A percentile compares a stretch with the other conserved stretches of the same genome.
These are phyloP conservation scores for Pleurotus tuoliensis DNA, from an alignment of 768 basidiomycete genomes.

Conservation along the genomic window DNA sequence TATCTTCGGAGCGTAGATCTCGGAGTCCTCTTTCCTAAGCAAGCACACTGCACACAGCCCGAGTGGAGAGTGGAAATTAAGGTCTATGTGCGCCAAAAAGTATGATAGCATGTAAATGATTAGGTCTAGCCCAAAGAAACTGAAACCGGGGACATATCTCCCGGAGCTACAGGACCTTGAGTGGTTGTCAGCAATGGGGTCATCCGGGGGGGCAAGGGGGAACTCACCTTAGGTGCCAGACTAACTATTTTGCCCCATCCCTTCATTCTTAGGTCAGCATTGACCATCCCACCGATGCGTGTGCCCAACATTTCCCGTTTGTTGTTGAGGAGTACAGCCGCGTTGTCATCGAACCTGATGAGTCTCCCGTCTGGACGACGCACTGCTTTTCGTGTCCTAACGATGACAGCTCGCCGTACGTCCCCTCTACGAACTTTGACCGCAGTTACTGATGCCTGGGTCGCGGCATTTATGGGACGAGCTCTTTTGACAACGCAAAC, in stretches of 20 bases:
- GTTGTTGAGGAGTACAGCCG: constrained; percentile 89
- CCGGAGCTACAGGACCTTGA: constrained; percentile 2
- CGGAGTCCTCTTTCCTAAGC: neutral
- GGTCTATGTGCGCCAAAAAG: neutral
- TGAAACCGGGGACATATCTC: neutral
- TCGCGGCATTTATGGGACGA: constrained; percentile 68
- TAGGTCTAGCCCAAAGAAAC: neutral
- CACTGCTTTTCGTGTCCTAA: constrained; percentile 85
- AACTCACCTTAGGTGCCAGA: constrained; percentile 81
- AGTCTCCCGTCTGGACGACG: constrained; percentile 84
- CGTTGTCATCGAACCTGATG: constrained; percentile 95
- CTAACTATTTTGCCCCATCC: constrained; percentile 95
- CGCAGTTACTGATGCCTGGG: constrained; percentile 67
- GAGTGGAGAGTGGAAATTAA: neutral
- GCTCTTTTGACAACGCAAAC: constrained; percentile 94
- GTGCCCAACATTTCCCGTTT: constrained; percentile 96
- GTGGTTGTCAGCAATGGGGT: neutral
- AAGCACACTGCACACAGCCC: neutral
- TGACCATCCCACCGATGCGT: constrained; percentile 90
- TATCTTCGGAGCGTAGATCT: neutral
- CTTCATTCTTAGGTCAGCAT: constrained; percentile 83
- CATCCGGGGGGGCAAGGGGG: neutral
- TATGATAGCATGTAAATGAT: neutral
- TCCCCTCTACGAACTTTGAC: constrained; percentile 92
- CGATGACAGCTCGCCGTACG: constrained; percentile 93